phyloP scores from a whole-genome alignment of 225 moss, liverwort and hornwort species.

The Neckera pumila region DNA sequence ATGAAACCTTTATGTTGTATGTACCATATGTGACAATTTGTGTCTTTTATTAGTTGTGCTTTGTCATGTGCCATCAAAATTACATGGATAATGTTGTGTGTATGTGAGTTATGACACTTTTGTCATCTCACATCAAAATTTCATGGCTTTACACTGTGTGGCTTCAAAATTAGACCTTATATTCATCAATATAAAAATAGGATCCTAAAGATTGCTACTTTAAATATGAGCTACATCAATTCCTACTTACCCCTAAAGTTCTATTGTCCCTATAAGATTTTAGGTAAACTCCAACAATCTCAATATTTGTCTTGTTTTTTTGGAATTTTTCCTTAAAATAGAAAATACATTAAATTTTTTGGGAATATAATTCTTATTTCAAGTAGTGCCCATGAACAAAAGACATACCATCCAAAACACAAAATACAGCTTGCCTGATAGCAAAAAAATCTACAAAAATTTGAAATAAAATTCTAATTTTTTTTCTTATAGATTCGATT shows the following conservation, averaged over 20 bases:
- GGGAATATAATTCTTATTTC: too few relatives aligned
- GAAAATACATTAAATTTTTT: too few relatives aligned
- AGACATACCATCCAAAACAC: too few relatives aligned
- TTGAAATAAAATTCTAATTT: too few relatives aligned
- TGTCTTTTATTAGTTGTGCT: not conserved
- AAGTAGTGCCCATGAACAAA: accelerated
- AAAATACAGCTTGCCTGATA: too few relatives aligned
- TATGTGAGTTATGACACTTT: not conserved
- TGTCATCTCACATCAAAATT: not conserved
- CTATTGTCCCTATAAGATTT: too few relatives aligned
- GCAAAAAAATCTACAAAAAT: too few relatives aligned
- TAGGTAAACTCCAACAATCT: accelerated
- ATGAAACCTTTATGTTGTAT: too few relatives aligned
- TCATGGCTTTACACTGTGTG: not conserved
- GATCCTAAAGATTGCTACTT: accelerated
- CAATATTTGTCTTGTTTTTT: too few relatives aligned
- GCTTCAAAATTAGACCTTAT: not conserved
- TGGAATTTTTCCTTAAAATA: not conserved
- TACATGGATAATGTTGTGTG: accelerated
- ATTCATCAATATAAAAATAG: not conserved
- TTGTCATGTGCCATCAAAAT: not conserved
- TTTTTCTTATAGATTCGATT: too few relatives aligned
- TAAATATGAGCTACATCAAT: not conserved
- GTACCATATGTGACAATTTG: not conserved
- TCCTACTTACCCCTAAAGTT: not conserved